phyloP scores from a whole-genome alignment of 2,329 filamentous ascomycete genomes.

The Cytospora piceae region DNA sequence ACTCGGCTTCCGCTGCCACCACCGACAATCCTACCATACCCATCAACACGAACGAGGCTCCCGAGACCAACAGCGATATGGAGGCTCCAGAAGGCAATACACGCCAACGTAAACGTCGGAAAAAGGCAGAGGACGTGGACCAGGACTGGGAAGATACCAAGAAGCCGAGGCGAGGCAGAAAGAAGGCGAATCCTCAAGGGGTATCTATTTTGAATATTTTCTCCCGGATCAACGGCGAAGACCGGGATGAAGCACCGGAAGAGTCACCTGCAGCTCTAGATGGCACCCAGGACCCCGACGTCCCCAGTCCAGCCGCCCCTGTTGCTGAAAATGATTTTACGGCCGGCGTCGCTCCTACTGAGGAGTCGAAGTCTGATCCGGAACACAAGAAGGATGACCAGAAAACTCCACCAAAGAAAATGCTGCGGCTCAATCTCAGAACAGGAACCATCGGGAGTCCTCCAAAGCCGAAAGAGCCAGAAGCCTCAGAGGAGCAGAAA shows the following conservation, averaged over 20 bases:
- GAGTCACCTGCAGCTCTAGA: conserved; percentile 24
- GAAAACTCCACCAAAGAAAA: conserved; percentile 45
- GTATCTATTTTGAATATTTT: conserved; percentile 37
- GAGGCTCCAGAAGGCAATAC: conserved; percentile 24
- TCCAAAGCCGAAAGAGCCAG: conserved; percentile 54
- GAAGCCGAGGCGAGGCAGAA: conserved; percentile 35
- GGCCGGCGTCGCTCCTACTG: background rate
- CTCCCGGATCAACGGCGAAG: conserved; percentile 18
- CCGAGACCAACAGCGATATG: conserved; percentile 8
- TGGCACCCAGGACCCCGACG: background rate
- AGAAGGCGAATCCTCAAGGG: conserved; percentile 33
- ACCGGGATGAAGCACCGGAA: conserved; percentile 8
- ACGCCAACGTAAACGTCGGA: conserved; percentile 35
- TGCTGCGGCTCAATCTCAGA: conserved; percentile 61
- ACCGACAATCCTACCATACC: background rate
- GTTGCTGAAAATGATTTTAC: background rate
- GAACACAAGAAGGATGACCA: background rate
- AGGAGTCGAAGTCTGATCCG: background rate
- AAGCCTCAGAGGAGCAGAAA: conserved; percentile 27
- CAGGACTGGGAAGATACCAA: conserved; percentile 29
- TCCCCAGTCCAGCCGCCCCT: background rate
- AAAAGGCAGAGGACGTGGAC: conserved; percentile 32
- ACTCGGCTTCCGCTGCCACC: conserved; percentile 3
- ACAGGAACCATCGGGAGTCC: conserved; percentile 67
- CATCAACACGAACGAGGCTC: background rate